Percentiles rank a stretch among this genome's conserved stretches.
These are phyloP conservation scores for Colletotrichum scovillei DNA, from an alignment of 2,329 filamentous ascomycete species.

Conservation along the genomic window DNA sequence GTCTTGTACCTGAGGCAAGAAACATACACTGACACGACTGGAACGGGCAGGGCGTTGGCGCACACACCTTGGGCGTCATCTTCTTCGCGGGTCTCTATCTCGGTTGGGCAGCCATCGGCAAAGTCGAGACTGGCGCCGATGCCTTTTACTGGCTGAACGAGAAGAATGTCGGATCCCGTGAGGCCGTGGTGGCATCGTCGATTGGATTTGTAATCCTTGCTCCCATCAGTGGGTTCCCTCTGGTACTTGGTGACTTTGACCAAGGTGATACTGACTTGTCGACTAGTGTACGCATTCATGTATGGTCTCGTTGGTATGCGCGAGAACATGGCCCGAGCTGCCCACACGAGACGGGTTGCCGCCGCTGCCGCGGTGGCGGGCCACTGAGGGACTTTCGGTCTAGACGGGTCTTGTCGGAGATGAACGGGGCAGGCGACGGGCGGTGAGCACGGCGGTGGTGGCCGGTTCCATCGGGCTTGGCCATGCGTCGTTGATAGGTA, in stretches of 20 bases:
- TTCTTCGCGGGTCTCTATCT: conserved; percentile 58
- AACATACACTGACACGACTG: conserved; percentile 31
- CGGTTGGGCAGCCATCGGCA: conserved; percentile 60
- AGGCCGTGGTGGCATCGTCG: conserved; percentile 56
- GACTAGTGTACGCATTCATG: conserved; percentile 58
- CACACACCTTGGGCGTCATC: conserved; percentile 55
- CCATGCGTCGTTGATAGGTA: conserved; percentile 24
- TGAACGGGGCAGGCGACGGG: conserved; percentile 31
- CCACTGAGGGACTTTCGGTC: conserved; percentile 36
- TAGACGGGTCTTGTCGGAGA: conserved; percentile 35
- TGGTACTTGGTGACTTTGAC: conserved; percentile 3
- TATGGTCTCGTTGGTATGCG: conserved; percentile 62
- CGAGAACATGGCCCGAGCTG: conserved; percentile 48
- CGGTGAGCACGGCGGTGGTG: conserved; percentile 34
- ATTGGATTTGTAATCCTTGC: conserved; percentile 57
- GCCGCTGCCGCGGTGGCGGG: conserved; percentile 30
- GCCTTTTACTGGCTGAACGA: conserved; percentile 65
- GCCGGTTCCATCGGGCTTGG: conserved; percentile 33
- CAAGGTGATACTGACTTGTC: conserved; percentile 12
- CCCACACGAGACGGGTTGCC: conserved; percentile 30
- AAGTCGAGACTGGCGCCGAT: conserved; percentile 55
- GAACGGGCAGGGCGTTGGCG: conserved; percentile 53
- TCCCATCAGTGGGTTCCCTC: conserved; percentile 55
- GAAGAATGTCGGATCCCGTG: conserved; percentile 53
- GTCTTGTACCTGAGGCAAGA: neutral